Base-by-base conservation (phyloP, 352 stramenopile genomes). In the Phytophthora pseudosyringae region DNA sequence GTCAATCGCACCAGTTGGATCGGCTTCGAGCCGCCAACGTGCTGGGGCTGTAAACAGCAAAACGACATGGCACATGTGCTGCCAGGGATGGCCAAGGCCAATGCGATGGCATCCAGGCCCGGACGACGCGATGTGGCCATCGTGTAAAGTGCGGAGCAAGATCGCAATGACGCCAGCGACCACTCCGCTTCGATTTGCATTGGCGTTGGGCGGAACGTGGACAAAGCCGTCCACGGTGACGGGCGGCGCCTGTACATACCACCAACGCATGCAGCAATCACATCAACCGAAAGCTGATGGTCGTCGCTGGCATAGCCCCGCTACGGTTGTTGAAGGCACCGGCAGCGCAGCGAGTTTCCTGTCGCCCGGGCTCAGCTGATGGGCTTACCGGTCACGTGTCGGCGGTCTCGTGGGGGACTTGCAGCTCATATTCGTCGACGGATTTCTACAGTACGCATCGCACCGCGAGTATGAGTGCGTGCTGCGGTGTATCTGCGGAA, bases 151-250 rank as follows among this genome's bases (percentile, higher is more conserved):
- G 43, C 6, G 32, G 44, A 67, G 33, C 59, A 25, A 39, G 36
- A 51, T 68, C 38, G 41, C 60, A 69, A 64, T 69, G 60, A 53
- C 60, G 60, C 54, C 60, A 64, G 60, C 44, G 60, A 49, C 60
- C 60, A 31, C 60, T 69, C 52, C 16, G 36, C 36, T 32, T 57
- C 10, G 60, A 69, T 69, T 68, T 68, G 52, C 44, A 43, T 63
- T 52, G 40, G 39, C 40, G 25, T 60, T 25, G 59, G 50, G 50
- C 60, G 60, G 53, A 68, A 68, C 60, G 60, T 53, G 59, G 50
- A 55, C 59, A 67, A 67, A 59, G 21, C 21, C 21, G 21, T 21
- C 21, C 21, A 21, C 21, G 21, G 21, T 21, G 21, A 21, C 21
- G 21, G 21, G 21, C 21, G 21, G 21, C 21, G 2, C 21, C 21